Evolutionary conservation across 129 eudicot species (phyloP).

Genomic region (Chrysanthemum seticuspe): DNA sequence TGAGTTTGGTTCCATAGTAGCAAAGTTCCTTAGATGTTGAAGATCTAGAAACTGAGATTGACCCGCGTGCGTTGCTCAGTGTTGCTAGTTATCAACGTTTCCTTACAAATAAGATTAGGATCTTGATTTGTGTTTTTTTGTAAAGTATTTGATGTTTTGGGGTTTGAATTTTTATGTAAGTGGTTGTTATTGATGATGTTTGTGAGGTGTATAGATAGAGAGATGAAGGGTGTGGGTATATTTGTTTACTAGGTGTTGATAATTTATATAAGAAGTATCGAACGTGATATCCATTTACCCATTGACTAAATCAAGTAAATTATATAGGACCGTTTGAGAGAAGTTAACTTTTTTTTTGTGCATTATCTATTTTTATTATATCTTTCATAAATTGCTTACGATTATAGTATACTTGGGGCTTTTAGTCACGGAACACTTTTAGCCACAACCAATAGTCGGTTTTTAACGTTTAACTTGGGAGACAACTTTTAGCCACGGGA

Average conservation of each 20-base stretch:
- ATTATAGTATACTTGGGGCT: too few species aligned
- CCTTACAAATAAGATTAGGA: background rate
- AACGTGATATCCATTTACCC: background rate
- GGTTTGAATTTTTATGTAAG: slow-evolving; percentile 14
- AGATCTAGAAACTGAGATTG: background rate
- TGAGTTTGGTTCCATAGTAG: slow-evolving; percentile 15
- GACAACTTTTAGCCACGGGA: too few species aligned
- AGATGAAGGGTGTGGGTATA: background rate
- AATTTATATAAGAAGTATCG: slow-evolving; percentile 12
- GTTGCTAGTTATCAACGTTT: too few species aligned
- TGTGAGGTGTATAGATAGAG: slow-evolving; percentile 25
- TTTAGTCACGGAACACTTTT: too few species aligned
- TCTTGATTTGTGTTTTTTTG: background rate
- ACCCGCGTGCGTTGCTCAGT: too few species aligned
- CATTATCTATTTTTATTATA: too few species aligned
- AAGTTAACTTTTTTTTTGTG: too few species aligned
- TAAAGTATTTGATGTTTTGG: slow-evolving; percentile 7
- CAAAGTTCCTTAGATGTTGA: background rate
- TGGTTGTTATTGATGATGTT: slow-evolving; percentile 32
- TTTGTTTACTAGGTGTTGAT: background rate
- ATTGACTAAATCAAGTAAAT: background rate
- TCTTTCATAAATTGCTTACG: too few species aligned
- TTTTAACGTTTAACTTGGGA: too few species aligned
- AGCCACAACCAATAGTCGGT: too few species aligned
- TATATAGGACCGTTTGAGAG: background rate